Evolutionary conservation across 148 eudicot genomes (phyloP).

Genomic region (Chenopodium quinoa): DNA sequence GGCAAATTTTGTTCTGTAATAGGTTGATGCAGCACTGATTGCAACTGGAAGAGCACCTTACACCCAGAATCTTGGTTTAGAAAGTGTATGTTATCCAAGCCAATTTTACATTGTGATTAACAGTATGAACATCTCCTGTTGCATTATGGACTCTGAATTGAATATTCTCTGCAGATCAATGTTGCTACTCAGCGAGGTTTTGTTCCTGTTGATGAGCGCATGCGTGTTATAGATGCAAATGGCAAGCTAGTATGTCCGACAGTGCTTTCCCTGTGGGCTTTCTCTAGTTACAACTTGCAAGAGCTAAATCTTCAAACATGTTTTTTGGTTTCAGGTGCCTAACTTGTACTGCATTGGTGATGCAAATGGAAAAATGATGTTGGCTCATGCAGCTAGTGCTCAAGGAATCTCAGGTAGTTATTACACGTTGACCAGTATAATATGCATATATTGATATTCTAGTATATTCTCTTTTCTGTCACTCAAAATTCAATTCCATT

Average conservation of each 20-base stretch:
- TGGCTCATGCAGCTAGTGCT: slow-evolving; percentile 99
- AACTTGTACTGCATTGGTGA: slow-evolving; percentile 98
- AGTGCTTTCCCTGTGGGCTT: background rate
- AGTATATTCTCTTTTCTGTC: background rate
- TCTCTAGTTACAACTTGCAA: background rate
- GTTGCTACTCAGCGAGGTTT: slow-evolving; percentile 94
- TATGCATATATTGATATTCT: background rate
- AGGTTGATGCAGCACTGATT: slow-evolving; percentile 99
- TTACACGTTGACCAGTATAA: background rate
- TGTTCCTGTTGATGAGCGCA: slow-evolving; percentile 93
- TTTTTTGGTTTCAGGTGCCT: slow-evolving; percentile 62
- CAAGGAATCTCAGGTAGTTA: slow-evolving; percentile 89
- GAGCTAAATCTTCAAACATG: background rate
- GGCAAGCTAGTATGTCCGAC: slow-evolving; percentile 61
- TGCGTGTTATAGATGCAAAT: slow-evolving; percentile 86
- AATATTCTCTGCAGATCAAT: slow-evolving; percentile 55
- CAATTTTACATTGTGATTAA: background rate
- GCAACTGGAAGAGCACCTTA: slow-evolving; percentile 99
- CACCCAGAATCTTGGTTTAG: slow-evolving; percentile 92
- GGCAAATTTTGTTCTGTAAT: slow-evolving; percentile 9
- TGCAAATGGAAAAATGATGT: slow-evolving; percentile 99
- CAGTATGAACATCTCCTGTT: background rate
- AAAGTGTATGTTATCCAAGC: slow-evolving; percentile 54
- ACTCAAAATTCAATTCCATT: background rate
- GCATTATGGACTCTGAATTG: slow-evolving; percentile 12